Base-by-base conservation (phyloP, 208 protist genomes). In the Strigomonas culicis region DNA sequence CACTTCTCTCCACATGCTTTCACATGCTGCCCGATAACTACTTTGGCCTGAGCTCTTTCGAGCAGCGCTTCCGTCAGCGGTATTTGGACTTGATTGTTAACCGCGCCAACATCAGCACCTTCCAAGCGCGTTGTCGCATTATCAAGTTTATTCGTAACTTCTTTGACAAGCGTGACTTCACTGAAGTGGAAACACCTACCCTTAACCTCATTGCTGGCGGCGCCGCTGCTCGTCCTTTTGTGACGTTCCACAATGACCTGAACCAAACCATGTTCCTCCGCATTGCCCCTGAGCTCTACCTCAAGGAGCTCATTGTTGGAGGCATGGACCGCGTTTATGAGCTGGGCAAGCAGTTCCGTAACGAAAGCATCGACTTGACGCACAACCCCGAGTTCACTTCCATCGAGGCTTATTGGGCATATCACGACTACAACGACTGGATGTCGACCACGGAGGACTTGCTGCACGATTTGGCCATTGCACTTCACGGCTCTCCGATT, bases 381-480 rank as follows among this genome's bases (percentile, higher is more conserved):
- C 99, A 99, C 88, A 99, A 99, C 87, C 99, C 99, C 41, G 99
- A 99, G 79, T 99, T 99, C 80, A 99, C 99, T n/a, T 99, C 98
- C 30, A 93, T 89, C 63, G 99, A 99, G 81, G 99, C 99, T 66
- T 99, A 99, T 84, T 97, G 90, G 95, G 99, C 99, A 0, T 99
- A 99, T 80, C 88, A 92, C 46, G 99, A 99, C 76, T 99, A 99
- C 85, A 86, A 99, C 59, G 99, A 99, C 79, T 94, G 99, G 63
- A 99, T 99, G 85, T 65, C 74, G 0, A 70, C 99, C 11, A 99
- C 98, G 6, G 99, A 99, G 86, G 79, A 99, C 31, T 66, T 98
- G n/a, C 67, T 98, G 7, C 72, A 93, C 64, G 77, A 75, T 0
- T 93, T 99, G n/a, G 99, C 99, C 21, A 84, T 97, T 70, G 73